phyloP scores from a whole-genome alignment of 2,329 filamentous ascomycete genomes.

The Colletotrichum horii region DNA sequence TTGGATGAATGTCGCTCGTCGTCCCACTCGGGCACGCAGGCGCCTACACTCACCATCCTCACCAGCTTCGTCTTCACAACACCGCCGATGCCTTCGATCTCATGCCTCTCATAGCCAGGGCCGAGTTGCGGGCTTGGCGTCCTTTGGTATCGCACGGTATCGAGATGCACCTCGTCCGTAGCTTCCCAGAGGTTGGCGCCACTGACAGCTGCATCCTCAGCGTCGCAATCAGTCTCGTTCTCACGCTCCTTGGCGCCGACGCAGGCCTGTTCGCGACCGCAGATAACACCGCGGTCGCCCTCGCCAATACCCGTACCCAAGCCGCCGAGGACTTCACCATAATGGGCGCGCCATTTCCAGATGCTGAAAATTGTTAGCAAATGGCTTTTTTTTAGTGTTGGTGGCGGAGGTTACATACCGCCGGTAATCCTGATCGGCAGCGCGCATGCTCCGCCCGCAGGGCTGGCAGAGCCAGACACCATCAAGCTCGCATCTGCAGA shows the following conservation, averaged over 20 bases:
- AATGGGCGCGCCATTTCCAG: slow-evolving; percentile 90
- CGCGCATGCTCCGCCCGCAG: slow-evolving; percentile 76
- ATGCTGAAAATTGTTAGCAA: slow-evolving; percentile 52
- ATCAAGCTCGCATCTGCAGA: slow-evolving; percentile 58
- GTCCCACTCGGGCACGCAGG: slow-evolving; percentile 84
- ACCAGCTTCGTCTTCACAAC: slow-evolving; percentile 89
- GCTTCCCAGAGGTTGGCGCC: slow-evolving; percentile 16
- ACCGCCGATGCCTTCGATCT: slow-evolving; percentile 90
- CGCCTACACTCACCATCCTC: slow-evolving; percentile 79
- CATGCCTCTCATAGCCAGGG: slow-evolving; percentile 82
- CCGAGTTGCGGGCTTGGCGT: slow-evolving; percentile 58
- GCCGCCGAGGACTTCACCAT: slow-evolving; percentile 79
- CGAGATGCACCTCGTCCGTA: slow-evolving; percentile 32
- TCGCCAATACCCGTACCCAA: slow-evolving; percentile 88
- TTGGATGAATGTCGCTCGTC: slow-evolving; percentile 73
- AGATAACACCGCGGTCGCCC: slow-evolving; percentile 86
- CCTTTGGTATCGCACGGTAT: slow-evolving; percentile 32
- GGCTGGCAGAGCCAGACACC: slow-evolving; percentile 85
- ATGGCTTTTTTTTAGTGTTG: neutral
- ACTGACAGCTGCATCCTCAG: slow-evolving; percentile 68
- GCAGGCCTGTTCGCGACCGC: slow-evolving; percentile 78
- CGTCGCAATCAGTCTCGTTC: slow-evolving; percentile 85
- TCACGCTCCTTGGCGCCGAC: slow-evolving; percentile 79
- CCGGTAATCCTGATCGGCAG: slow-evolving; percentile 63
- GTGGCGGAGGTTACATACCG: slow-evolving; percentile 43